These are phyloP conservation scores for Oryza meridionalis DNA, from an alignment of 176 grass and related monocot species.

Conservation along the genomic window DNA sequence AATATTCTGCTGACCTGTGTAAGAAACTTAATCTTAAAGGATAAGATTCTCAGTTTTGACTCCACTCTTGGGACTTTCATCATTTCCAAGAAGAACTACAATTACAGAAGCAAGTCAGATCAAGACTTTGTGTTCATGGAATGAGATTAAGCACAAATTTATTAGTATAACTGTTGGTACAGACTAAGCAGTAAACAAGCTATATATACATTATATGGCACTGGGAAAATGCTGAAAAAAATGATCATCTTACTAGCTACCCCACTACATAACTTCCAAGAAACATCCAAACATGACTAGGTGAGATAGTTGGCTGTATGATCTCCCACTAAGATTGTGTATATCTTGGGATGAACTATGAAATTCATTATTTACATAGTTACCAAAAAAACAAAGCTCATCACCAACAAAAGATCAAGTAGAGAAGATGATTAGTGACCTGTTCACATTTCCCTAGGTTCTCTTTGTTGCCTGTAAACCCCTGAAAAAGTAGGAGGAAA, in stretches of 20 bases:
- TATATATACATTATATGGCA: neutral
- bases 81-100: slow-evolving; percentile 90
- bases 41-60: slow-evolving; percentile 83
- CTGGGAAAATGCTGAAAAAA: slow-evolving; percentile 16
- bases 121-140: slow-evolving; percentile 10
- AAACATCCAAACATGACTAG: neutral
- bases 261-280: slow-evolving; percentile 19
- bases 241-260: slow-evolving; percentile 1
- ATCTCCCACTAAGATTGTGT: neutral
- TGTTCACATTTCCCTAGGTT: slow-evolving; percentile 94
- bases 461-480: slow-evolving; percentile 72
- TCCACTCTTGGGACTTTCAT: slow-evolving; percentile 98
- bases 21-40: slow-evolving; percentile 82
- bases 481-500: slow-evolving; percentile 52
- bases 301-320: slow-evolving; percentile 14
- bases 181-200: slow-evolving; percentile 3
- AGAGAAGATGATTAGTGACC: slow-evolving; percentile 53
- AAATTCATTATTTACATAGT: neutral
- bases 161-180: neutral
- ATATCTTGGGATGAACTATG: slow-evolving; percentile 14
- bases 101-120: slow-evolving; percentile 35
- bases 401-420: slow-evolving; percentile 5
- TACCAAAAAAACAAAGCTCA: neutral
- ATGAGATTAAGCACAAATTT: slow-evolving; percentile 24
- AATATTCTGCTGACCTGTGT: slow-evolving; percentile 67